Evolutionary conservation across 1,284 basidiomycete species (phyloP).

Genomic region (Hemileia vastatrix): DNA sequence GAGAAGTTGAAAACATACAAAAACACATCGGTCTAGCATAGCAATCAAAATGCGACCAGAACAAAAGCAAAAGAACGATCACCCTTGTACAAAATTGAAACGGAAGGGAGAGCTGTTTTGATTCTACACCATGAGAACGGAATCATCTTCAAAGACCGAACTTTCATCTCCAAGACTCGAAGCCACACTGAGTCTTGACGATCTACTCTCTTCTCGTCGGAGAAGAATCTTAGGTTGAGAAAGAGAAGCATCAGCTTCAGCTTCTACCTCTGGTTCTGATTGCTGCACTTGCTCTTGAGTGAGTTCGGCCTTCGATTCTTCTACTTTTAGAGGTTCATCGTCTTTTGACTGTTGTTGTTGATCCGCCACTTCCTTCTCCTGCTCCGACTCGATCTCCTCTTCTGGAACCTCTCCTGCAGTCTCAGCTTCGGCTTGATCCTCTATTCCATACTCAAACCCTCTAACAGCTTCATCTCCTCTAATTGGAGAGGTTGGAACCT

Average conservation of each 20-base stretch:
- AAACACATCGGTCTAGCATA: no score
- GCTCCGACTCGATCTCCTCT: not conserved
- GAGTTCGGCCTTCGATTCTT: no score
- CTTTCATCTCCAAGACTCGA: not conserved
- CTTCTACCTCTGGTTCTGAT: not conserved
- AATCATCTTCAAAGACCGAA: not conserved
- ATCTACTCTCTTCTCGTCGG: not conserved
- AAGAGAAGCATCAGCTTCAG: not conserved
- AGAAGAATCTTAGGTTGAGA: not conserved
- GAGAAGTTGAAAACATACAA: no score
- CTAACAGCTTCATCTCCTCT: not conserved
- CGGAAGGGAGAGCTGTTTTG: no score
- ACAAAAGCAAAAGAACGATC: no score
- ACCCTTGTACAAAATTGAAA: no score
- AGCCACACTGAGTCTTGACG: not conserved
- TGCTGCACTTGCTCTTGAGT: no score
- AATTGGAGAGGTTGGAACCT: not conserved
- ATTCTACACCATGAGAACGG: not conserved
- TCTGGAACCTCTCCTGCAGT: not conserved
- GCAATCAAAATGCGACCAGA: no score
- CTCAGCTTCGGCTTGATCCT: not conserved
- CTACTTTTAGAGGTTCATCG: no score
- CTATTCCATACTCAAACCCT: not conserved
- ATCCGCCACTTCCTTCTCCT: no score
- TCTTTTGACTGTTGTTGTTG: no score